phyloP scores from a whole-genome alignment of 495 filamentous ascomycete genomes.

The Penicillium subrubescens region DNA sequence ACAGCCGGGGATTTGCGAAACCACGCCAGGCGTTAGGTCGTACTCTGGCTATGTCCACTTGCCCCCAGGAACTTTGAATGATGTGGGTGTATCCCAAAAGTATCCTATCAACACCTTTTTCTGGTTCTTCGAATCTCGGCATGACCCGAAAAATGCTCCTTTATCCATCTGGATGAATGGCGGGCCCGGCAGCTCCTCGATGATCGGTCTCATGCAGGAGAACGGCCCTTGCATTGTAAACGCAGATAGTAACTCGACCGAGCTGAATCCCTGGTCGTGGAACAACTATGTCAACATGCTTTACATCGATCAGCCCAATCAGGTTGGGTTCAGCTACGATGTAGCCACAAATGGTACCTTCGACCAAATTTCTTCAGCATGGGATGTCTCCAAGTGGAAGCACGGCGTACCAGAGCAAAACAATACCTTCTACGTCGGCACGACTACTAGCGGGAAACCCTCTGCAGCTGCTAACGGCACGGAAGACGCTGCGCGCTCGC shows the following conservation, averaged over 20 bases:
- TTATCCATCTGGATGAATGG: conserved; percentile 58
- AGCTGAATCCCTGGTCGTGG: conserved; percentile 58
- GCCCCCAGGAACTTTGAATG: conserved; percentile 37
- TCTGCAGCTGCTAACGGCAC: conserved; percentile 52
- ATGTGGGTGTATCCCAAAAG: conserved; percentile 35
- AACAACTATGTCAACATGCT: conserved; percentile 66
- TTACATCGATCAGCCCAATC: conserved; percentile 67
- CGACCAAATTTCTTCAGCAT: conserved; percentile 38
- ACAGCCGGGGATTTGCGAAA: conserved; percentile 55
- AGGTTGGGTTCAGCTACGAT: conserved; percentile 64
- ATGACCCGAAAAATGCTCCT: conserved; percentile 51
- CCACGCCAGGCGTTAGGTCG: conserved; percentile 48
- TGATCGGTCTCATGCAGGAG: conserved; percentile 66
- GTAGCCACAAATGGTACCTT: conserved; percentile 45
- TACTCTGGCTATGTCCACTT: conserved; percentile 49
- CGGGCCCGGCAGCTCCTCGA: conserved; percentile 59
- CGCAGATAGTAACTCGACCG: conserved; percentile 52
- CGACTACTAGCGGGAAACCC: conserved; percentile 52
- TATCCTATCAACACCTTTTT: conserved; percentile 50
- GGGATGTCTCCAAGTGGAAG: conserved; percentile 37
- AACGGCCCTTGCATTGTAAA: conserved; percentile 64
- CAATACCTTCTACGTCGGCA: conserved; percentile 62
- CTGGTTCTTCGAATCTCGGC: conserved; percentile 50
- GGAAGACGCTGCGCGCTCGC: conserved; percentile 51
- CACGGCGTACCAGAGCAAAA: conserved; percentile 55